Conservation (phyloP, 352 stramenopile genomes). For the Pythium sukuiense region DNA sequence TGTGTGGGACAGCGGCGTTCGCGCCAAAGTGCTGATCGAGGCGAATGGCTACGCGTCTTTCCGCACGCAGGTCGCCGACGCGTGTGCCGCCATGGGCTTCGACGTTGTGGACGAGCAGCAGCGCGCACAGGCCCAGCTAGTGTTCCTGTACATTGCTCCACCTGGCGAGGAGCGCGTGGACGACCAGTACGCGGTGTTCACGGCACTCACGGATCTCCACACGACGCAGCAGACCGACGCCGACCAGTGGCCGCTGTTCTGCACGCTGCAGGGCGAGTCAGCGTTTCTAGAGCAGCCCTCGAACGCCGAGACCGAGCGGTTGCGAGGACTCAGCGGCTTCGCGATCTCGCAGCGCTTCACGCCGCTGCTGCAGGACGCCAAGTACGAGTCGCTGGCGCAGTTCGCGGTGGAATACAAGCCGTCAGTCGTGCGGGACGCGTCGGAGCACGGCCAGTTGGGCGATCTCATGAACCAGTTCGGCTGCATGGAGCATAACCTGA, state of each 20-base stretch:
- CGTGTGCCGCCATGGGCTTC: constrained; percentile 57
- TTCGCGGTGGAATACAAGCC: constrained; percentile 78
- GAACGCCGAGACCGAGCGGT: constrained; percentile 50
- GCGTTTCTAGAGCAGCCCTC: constrained; percentile 53
- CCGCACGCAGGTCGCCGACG: constrained; percentile 29
- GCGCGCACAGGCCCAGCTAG: constrained; percentile 27
- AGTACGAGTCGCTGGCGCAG: constrained; percentile 57
- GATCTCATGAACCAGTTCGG: constrained; percentile 75
- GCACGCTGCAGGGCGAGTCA: constrained; percentile 65
- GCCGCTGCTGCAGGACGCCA: constrained; percentile 39
- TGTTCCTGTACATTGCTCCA: constrained; percentile 67
- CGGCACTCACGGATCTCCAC: constrained; percentile 35
- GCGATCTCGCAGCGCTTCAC: constrained; percentile 74
- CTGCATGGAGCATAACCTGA: constrained; percentile 74
- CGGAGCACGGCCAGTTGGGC: constrained; percentile 33
- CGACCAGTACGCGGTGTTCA: constrained; percentile 46
- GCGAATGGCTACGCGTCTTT: constrained; percentile 64
- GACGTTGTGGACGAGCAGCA: constrained; percentile 35
- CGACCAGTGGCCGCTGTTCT: constrained; percentile 57
- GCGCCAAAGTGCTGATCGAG: constrained; percentile 40
- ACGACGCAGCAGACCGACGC: constrained; percentile 3
- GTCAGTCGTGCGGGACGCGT: constrained; percentile 27
- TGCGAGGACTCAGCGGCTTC: constrained; percentile 74
- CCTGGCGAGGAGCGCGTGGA: constrained; percentile 41
- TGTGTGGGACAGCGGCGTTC: neutral